phyloP scores from a whole-genome alignment of 495 filamentous ascomycete species.

The Xylaria acuta region DNA sequence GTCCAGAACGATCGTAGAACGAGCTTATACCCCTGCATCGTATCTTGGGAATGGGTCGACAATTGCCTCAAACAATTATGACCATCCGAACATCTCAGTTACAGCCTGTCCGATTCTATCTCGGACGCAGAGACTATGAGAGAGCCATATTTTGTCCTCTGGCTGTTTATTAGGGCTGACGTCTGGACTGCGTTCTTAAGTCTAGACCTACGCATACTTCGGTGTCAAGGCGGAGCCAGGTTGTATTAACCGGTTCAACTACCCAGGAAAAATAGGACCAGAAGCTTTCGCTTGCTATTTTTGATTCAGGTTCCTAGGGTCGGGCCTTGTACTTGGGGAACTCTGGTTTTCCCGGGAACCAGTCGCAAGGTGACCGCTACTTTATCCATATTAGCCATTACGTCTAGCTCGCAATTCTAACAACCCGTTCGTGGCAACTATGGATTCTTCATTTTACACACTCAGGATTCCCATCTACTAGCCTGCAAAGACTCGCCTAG shows the following conservation, averaged over 20 bases:
- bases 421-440: constrained; percentile 1
- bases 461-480: neutral
- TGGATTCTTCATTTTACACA: neutral
- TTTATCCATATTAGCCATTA: constrained; percentile 29
- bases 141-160: constrained; percentile 25
- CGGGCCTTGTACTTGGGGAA: neutral
- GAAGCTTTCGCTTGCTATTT: constrained; percentile 30
- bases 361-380: neutral
- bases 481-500: constrained; percentile 12
- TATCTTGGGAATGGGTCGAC: constrained; percentile 7
- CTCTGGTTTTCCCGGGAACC: constrained; percentile 18
- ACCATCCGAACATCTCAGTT: neutral
- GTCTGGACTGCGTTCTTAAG: constrained; percentile 37
- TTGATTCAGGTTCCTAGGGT: constrained; percentile 15
- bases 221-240: constrained; percentile 15
- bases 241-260: constrained; percentile 35
- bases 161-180: constrained; percentile 32
- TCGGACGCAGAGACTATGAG: constrained; percentile 17
- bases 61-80: neutral
- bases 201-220: constrained; percentile 34
- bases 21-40: constrained; percentile 19
- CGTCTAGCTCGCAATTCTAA: constrained; percentile 8
- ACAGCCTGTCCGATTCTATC: neutral
- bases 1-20: constrained; percentile 32
- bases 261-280: constrained; percentile 14